Evolutionary conservation across 306 rosid species (phyloP).

Genomic region (Crataegus laevigata): DNA sequence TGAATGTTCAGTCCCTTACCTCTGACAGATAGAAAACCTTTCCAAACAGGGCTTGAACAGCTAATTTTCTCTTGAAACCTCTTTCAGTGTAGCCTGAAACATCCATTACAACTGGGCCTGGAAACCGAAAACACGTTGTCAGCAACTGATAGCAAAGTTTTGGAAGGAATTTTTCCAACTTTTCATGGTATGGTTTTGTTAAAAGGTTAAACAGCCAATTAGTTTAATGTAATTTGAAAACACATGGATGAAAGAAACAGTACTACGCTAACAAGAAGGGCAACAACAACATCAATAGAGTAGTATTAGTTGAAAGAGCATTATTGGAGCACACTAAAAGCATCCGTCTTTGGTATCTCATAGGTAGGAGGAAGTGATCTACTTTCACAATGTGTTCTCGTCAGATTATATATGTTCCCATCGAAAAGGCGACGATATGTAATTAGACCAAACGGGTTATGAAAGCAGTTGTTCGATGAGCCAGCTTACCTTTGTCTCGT

Average conservation of each 20-base stretch:
- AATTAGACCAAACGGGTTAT: neutral
- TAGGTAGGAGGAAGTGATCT: neutral
- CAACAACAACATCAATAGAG: neutral
- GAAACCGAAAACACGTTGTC: slow-evolving; percentile 21
- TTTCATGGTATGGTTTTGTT: neutral
- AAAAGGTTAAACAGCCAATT: neutral
- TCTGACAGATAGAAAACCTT: slow-evolving; percentile 90
- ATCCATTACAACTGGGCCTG: slow-evolving; percentile 92
- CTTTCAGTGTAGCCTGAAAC: slow-evolving; percentile 78
- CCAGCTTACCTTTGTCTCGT: slow-evolving; percentile 62
- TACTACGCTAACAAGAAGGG: neutral
- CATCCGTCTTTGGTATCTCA: neutral
- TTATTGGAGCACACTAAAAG: neutral
- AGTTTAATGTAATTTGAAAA: neutral
- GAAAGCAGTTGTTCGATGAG: neutral
- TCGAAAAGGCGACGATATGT: neutral
- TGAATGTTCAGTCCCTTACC: slow-evolving; percentile 38
- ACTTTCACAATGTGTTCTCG: neutral
- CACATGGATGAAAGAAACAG: neutral
- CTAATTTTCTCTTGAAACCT: slow-evolving; percentile 96
- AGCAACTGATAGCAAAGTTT: slow-evolving; percentile 12
- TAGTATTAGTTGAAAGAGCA: neutral
- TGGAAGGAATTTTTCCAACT: neutral
- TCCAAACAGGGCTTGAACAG: slow-evolving; percentile 85
- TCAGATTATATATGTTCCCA: neutral